phyloP scores from a whole-genome alignment of 108 stramenopile species.

The Nannochloropsis salina region DNA sequence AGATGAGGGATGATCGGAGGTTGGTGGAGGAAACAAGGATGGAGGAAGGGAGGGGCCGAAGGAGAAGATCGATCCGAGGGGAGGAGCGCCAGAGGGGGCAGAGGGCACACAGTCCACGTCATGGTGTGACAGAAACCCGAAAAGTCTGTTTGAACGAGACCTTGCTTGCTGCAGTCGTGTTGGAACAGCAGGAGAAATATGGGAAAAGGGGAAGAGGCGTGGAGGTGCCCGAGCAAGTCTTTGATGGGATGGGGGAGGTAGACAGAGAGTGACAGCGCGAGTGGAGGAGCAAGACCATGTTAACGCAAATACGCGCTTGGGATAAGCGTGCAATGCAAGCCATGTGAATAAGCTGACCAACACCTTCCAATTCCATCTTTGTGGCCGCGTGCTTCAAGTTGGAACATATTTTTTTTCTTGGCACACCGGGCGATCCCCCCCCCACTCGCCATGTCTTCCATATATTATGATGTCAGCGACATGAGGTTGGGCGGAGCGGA shows the following conservation, averaged over 20 bases:
- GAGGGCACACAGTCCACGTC: neutral
- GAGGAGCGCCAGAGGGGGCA: too few relatives aligned
- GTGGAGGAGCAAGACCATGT: neutral
- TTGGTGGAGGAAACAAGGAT: neutral
- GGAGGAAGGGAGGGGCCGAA: neutral
- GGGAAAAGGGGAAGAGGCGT: neutral
- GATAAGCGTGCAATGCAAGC: too few relatives aligned
- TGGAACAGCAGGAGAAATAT: neutral
- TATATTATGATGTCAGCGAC: too few relatives aligned
- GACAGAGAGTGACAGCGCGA: neutral
- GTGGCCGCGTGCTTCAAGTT: too few relatives aligned
- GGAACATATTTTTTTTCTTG: too few relatives aligned
- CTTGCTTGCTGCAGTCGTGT: neutral
- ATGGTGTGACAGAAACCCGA: neutral
- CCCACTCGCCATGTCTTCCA: too few relatives aligned
- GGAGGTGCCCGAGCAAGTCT: neutral
- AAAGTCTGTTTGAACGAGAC: neutral
- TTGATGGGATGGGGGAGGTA: conserved; percentile 1
- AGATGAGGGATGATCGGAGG: neutral
- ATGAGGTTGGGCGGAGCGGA: too few relatives aligned
- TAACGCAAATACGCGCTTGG: too few relatives aligned
- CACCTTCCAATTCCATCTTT: too few relatives aligned
- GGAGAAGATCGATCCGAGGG: neutral
- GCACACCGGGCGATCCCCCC: too few relatives aligned
- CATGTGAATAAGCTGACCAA: too few relatives aligned